These are phyloP conservation scores for Coemansia sp. DNA, from an alignment of 192 early-diverging fungal genomes.

Conservation along the genomic window DNA sequence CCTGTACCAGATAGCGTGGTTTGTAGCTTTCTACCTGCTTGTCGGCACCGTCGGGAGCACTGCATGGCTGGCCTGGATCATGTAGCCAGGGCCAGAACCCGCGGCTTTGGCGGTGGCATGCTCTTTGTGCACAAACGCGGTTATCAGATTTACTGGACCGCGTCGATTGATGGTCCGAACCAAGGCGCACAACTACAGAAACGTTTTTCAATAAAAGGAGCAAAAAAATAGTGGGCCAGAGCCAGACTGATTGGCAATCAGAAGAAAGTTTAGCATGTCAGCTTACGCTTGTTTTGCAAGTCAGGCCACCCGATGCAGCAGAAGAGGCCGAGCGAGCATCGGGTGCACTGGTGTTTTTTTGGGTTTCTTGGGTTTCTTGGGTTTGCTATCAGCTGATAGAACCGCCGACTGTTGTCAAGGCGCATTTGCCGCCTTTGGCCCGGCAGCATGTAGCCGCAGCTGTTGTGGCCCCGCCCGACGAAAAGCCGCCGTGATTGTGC, in stretches of 20 bases:
- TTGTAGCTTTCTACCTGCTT: slow-evolving; percentile 37
- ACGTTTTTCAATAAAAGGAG: neutral
- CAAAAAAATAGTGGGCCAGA: neutral
- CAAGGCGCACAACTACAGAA: neutral
- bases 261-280: neutral
- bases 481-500: neutral
- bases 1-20: slow-evolving; percentile 76
- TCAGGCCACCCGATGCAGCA: neutral
- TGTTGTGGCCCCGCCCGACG: too few species aligned
- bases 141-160: slow-evolving; percentile 6
- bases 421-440: too few species aligned
- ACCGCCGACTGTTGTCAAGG: neutral
- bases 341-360: neutral
- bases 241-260: neutral
- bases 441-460: too few species aligned
- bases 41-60: slow-evolving; percentile 25
- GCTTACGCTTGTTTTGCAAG: neutral
- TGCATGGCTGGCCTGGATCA: slow-evolving; percentile 20
- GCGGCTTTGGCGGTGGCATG: neutral
- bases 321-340: neutral
- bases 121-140: neutral
- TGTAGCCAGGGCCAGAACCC: neutral
- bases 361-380: too few species aligned
- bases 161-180: neutral
- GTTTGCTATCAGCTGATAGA: neutral